Base-by-base conservation (phyloP, 495 filamentous ascomycete species). In the Lentithecium fluviatile region DNA sequence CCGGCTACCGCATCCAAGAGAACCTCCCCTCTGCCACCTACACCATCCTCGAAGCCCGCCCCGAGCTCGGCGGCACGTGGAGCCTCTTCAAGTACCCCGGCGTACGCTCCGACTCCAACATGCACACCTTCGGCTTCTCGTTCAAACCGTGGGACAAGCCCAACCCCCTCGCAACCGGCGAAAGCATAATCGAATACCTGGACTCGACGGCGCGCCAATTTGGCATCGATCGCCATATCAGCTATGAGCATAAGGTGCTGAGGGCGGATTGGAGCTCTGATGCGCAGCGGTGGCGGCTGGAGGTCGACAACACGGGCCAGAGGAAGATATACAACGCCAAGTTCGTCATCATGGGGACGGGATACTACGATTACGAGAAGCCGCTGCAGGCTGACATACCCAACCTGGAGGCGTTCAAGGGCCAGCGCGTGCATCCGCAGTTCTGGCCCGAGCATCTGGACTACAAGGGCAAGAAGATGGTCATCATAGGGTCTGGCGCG, bases 1-100 rank as follows among this genome's bases (percentile, higher is more conserved):
- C 83, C 43, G 88, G 78, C 8, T 90, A 91, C 63, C 81, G 84
- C 7, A 64, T 93, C 0, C 86, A 89, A 67, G 75, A 77, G 1
- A 72, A 82, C 59, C 68, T 84, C 5, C 85, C 88, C 0, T 64
- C 77, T 43, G 72, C 75, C 51, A 74, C 58, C 69, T 76, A 45
- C 78, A 46, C 15, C 78, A 34, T 26, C 74, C 73, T 70, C 55
- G 68, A 70, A 51, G 43, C 32, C 20, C 61, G 68, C 26, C 5
- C 45, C 38, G 43, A 64, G 19, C 36, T 63, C 0, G 68, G 68
- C 13, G 68, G 68, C 8, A 70, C 68, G 25, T 70, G 68, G 68
- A 58, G 55, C 21, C 57, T 70, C 1, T 70, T 67, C 60, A 62
- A 66, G 45, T 70, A 69, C 56, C 68, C 68, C 50, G 68, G 68